These are phyloP conservation scores for Termitomyces sp. DNA, from an alignment of 768 basidiomycete genomes.

Conservation along the genomic window DNA sequence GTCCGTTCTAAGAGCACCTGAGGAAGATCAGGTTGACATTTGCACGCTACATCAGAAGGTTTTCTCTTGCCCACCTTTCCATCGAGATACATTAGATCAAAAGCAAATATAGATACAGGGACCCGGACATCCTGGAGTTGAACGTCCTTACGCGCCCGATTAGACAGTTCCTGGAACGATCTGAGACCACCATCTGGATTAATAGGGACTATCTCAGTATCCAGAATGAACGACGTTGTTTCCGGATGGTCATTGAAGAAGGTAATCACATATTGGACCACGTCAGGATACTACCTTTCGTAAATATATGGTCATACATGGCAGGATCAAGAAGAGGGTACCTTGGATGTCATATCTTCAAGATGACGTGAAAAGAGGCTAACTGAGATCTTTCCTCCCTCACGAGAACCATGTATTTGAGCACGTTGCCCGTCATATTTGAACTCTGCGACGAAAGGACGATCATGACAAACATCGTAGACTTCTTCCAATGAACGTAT, in stretches of 20 bases:
- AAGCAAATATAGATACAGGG: constrained; percentile 79
- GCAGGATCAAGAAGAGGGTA: constrained; percentile 17
- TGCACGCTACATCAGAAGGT: background rate
- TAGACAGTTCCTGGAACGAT: constrained; percentile 86
- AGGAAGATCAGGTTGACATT: constrained; percentile 2
- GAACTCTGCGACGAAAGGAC: constrained; percentile 81
- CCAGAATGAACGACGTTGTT: constrained; percentile 67
- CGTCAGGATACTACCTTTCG: constrained; percentile 73
- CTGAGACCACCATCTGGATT: constrained; percentile 60
- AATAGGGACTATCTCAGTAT: constrained; percentile 86
- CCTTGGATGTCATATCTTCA: constrained; percentile 91
- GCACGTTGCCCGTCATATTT: constrained; percentile 90
- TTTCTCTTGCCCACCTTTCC: constrained; percentile 51
- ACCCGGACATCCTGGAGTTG: constrained; percentile 70
- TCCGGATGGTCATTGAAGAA: constrained; percentile 42
- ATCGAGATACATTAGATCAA: constrained; percentile 87
- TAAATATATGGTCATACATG: background rate
- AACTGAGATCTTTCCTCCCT: constrained; percentile 32
- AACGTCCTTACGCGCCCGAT: constrained; percentile 82
- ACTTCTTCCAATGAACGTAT: constrained; percentile 81
- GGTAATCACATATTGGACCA: constrained; percentile 51
- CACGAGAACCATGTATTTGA: constrained; percentile 61
- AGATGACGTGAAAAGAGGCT: constrained; percentile 85
- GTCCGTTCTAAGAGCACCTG: constrained; percentile 66
- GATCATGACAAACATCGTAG: constrained; percentile 62